Evolutionary conservation across 2,329 filamentous ascomycete species (phyloP).

Genomic region (Parastagonospora nodorum): DNA sequence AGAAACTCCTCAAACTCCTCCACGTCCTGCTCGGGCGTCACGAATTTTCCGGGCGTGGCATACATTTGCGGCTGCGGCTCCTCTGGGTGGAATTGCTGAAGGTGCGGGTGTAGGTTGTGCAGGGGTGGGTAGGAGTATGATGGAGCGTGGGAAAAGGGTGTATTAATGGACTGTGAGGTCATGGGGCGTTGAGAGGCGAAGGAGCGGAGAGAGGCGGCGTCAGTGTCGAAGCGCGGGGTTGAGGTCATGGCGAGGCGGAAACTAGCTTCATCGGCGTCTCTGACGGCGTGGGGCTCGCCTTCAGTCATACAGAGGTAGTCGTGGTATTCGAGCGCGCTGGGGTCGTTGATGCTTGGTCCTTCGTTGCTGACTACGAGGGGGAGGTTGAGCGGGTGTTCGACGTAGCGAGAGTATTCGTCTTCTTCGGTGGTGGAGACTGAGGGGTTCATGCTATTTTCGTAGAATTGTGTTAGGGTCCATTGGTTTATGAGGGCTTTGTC

Average conservation of each 20-base stretch:
- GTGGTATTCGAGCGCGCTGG: constrained; percentile 69
- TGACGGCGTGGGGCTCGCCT: constrained; percentile 17
- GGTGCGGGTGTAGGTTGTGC: constrained; percentile 20
- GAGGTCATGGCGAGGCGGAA: constrained; percentile 18
- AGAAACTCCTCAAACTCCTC: constrained; percentile 79
- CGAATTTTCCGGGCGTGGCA: constrained; percentile 44
- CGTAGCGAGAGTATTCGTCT: constrained; percentile 86
- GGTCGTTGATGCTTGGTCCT: constrained; percentile 57
- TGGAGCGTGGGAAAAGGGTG: constrained; percentile 41
- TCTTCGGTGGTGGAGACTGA: constrained; percentile 76
- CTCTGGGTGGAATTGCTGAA: constrained; percentile 6
- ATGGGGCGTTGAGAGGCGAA: constrained; percentile 32
- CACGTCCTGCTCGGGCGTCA: constrained; percentile 67
- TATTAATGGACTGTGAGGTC: constrained; percentile 32
- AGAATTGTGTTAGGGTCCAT: constrained; percentile 85
- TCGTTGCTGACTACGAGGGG: constrained; percentile 79
- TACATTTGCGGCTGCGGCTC: constrained; percentile 7
- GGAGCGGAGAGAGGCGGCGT: constrained; percentile 32
- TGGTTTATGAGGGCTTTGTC: constrained; percentile 84
- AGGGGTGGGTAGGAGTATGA: constrained; percentile 28
- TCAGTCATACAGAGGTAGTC: constrained; percentile 72
- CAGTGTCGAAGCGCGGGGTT: constrained; percentile 26
- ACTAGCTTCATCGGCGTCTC: constrained; percentile 24
- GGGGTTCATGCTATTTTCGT: constrained; percentile 84
- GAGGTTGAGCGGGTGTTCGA: constrained; percentile 84